Evolutionary conservation across 2,329 filamentous ascomycete genomes (phyloP).

Genomic region (Penicillium sp.): DNA sequence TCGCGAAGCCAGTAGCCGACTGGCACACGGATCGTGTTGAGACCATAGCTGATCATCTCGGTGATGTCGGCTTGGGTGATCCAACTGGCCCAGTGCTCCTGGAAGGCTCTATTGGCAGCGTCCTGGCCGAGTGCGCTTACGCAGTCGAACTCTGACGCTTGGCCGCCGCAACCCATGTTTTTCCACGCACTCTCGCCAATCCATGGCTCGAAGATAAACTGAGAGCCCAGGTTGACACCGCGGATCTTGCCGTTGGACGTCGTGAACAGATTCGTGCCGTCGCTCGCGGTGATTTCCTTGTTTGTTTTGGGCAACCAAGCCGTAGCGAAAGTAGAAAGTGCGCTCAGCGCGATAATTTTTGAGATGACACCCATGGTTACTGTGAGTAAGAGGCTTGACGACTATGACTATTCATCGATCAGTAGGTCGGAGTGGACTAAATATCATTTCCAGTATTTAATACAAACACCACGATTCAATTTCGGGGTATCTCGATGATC

Average conservation of each 20-base stretch:
- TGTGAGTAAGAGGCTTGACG: not conserved
- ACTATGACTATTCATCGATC: not conserved
- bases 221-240: conserved; percentile 58
- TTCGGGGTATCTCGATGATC: not conserved
- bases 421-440: not conserved
- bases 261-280: conserved; percentile 31
- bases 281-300: conserved; percentile 26
- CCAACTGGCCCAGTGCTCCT: conserved; percentile 55
- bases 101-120: conserved; percentile 51
- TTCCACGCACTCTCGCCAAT: conserved; percentile 52
- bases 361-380: not conserved
- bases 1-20: conserved; percentile 60
- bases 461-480: not conserved
- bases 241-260: conserved; percentile 47
- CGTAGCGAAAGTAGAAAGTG: not conserved
- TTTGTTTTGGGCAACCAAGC: conserved; percentile 33
- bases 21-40: conserved; percentile 51
- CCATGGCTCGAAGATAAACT: conserved; percentile 59
- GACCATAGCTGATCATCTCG: conserved; percentile 39
- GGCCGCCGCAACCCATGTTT: conserved; percentile 51
- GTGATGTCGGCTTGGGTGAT: conserved; percentile 54
- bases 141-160: conserved; percentile 57
- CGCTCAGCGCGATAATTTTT: not conserved
- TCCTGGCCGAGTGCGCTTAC: conserved; percentile 52
- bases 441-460: not conserved